A percentile compares a stretch with the other conserved stretches of the same genome.
These are phyloP conservation scores for Suillus cothurnatus DNA, from an alignment of 768 basidiomycete species.

Conservation along the genomic window DNA sequence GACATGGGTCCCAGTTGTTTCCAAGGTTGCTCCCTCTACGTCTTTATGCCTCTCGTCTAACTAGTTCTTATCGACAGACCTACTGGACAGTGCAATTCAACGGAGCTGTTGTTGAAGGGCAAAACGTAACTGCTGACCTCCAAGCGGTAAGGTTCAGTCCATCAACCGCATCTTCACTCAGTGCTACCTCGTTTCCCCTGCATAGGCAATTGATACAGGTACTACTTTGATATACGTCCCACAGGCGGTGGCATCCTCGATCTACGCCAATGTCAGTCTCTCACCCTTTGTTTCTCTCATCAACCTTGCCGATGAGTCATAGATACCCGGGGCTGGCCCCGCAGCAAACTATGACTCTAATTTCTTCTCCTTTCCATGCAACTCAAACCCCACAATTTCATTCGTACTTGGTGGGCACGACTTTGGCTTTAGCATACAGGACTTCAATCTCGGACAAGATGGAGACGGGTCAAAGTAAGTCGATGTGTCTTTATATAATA, in stretches of 20 bases:
- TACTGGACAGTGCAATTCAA: slow-evolving; percentile 63
- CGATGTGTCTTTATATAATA: neutral
- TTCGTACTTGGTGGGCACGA: slow-evolving; percentile 46
- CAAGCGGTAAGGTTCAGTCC: slow-evolving; percentile 20
- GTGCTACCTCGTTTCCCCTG: neutral
- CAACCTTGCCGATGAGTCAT: neutral
- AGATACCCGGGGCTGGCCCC: slow-evolving; percentile 52
- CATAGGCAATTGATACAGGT: slow-evolving; percentile 70
- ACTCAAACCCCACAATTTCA: slow-evolving; percentile 33
- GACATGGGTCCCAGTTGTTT: slow-evolving; percentile 39
- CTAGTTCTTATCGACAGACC: slow-evolving; percentile 38
- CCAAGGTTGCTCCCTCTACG: slow-evolving; percentile 30
- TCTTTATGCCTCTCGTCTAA: neutral
- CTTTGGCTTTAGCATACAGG: slow-evolving; percentile 45
- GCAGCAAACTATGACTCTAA: slow-evolving; percentile 48
- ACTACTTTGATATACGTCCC: slow-evolving; percentile 68
- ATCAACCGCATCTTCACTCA: slow-evolving; percentile 7
- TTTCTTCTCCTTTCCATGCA: slow-evolving; percentile 61
- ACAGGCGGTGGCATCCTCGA: slow-evolving; percentile 37
- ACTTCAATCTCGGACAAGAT: slow-evolving; percentile 58
- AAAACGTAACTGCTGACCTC: slow-evolving; percentile 11
- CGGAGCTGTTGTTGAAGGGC: slow-evolving; percentile 40
- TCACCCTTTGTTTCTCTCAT: neutral
- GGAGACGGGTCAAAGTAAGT: slow-evolving; percentile 34
- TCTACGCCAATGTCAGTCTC: slow-evolving; percentile 47